Percentiles rank a stretch among this genome's conserved stretches.
Evolutionary conservation across 148 eudicot genomes (phyloP).

Genomic region (Polygonum maritimum): DNA sequence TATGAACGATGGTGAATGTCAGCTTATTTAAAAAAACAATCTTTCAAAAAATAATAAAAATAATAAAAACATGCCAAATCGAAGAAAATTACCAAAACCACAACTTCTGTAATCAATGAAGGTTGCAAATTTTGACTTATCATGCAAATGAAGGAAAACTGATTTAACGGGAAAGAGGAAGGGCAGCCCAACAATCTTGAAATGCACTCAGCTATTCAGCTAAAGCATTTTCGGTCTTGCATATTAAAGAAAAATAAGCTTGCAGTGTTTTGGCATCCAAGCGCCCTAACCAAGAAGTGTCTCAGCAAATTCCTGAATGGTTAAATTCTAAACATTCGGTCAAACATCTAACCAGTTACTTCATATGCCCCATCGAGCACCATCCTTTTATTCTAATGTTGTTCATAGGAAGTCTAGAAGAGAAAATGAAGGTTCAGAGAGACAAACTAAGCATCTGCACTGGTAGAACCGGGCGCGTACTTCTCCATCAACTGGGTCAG

Average conservation of each 20-base stretch:
- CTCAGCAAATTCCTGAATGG: too few relatives aligned
- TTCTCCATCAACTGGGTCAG: constrained; percentile 48
- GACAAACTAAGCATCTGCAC: not conserved
- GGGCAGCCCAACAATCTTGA: not conserved
- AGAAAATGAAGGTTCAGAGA: not conserved
- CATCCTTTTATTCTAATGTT: not conserved
- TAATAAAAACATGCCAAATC: not conserved
- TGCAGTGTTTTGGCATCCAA: too few relatives aligned
- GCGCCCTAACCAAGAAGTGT: too few relatives aligned
- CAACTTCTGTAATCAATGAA: not conserved
- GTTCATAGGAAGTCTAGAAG: not conserved
- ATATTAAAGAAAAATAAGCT: not conserved
- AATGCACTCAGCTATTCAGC: not conserved
- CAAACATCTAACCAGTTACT: not conserved
- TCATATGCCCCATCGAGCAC: not conserved
- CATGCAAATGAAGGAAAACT: not conserved
- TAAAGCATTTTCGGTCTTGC: not conserved
- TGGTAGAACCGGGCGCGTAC: constrained; percentile 27
- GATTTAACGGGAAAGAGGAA: not conserved
- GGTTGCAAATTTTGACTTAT: not conserved
- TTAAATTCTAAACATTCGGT: not conserved
- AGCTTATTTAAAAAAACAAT: too few relatives aligned
- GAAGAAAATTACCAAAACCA: too few relatives aligned
- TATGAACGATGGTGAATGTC: not conserved
- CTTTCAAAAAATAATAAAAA: too few relatives aligned